Conservation (phyloP, 805 yeast genomes). For the Candida montana region DNA sequence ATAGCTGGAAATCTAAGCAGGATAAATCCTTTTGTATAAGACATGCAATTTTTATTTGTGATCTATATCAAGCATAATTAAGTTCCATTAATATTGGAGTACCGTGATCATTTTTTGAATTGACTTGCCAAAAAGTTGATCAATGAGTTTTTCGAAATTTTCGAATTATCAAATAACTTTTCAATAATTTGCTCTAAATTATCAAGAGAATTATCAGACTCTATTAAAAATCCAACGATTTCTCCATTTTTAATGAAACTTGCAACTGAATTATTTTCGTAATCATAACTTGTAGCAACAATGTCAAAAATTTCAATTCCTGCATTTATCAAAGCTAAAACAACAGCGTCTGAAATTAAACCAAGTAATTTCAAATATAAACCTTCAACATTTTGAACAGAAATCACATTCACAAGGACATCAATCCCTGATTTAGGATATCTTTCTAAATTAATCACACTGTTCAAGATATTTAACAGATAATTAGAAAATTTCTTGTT, state of each 20-base stretch:
- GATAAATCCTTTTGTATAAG: no score
- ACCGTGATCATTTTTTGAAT: not conserved
- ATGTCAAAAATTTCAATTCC: slow-evolving; percentile 76
- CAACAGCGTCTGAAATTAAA: slow-evolving; percentile 41
- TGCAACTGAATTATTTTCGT: slow-evolving; percentile 38
- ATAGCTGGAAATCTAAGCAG: no score
- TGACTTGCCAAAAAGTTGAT: slow-evolving; percentile 5
- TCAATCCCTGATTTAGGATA: slow-evolving; percentile 92
- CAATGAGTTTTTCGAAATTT: slow-evolving; percentile 6
- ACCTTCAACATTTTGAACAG: slow-evolving; percentile 31
- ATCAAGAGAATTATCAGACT: slow-evolving; percentile 20
- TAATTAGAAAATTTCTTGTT: slow-evolving; percentile 42
- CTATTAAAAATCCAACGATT: slow-evolving; percentile 57
- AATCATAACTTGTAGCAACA: slow-evolving; percentile 57
- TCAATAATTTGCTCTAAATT: slow-evolving; percentile 6
- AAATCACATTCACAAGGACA: slow-evolving; percentile 63
- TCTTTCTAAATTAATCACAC: slow-evolving; percentile 44
- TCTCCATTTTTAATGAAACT: slow-evolving; percentile 53
- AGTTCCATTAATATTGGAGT: no score
- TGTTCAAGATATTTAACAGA: slow-evolving; percentile 32
- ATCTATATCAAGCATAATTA: not conserved
- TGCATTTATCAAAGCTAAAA: slow-evolving; percentile 77
- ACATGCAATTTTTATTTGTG: not conserved
- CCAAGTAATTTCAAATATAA: slow-evolving; percentile 28
- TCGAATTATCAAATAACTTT: slow-evolving; percentile 4